phyloP scores from a whole-genome alignment of 108 stramenopile genomes.

The Parmales sp. region DNA sequence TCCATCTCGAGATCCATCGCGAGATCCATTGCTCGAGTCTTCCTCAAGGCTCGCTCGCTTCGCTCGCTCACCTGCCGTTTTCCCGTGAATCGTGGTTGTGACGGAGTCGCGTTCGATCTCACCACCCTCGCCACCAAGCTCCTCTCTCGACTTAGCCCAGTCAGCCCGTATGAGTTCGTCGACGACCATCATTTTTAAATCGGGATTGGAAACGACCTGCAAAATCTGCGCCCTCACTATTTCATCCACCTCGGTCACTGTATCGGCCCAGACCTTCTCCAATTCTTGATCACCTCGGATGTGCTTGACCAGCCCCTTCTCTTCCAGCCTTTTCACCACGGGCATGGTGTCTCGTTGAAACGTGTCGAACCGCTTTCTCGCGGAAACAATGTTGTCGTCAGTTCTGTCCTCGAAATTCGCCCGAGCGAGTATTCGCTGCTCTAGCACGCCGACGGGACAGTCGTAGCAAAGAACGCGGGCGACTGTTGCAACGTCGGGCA shows the following conservation, averaged over 20 bases:
- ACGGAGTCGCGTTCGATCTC: too few species aligned
- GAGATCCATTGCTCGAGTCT: too few species aligned
- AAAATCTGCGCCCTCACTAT: too few species aligned
- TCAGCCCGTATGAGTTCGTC: too few species aligned
- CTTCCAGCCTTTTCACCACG: conserved; percentile 49
- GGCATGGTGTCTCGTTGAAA: conserved; percentile 69
- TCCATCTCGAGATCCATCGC: too few species aligned
- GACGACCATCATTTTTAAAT: too few species aligned
- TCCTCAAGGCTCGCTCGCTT: too few species aligned
- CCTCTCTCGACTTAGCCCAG: too few species aligned
- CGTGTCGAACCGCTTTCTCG: conserved; percentile 72
- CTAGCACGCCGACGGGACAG: conserved; percentile 68
- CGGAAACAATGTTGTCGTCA: conserved; percentile 83
- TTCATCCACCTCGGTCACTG: conserved; percentile 52
- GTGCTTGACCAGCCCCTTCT: conserved; percentile 32
- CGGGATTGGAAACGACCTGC: too few species aligned
- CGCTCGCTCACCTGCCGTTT: too few species aligned
- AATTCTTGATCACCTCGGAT: conserved; percentile 52
- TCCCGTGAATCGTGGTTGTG: too few species aligned
- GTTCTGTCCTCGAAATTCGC: conserved; percentile 77
- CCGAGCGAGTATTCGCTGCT: conserved; percentile 62
- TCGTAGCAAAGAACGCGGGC: conserved; percentile 67
- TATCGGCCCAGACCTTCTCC: conserved; percentile 63
- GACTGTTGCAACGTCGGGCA: conserved; percentile 20
- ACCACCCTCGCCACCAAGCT: too few species aligned